Conservation (phyloP, 495 filamentous ascomycete species). For the Saxophila tyrrhenica region DNA sequence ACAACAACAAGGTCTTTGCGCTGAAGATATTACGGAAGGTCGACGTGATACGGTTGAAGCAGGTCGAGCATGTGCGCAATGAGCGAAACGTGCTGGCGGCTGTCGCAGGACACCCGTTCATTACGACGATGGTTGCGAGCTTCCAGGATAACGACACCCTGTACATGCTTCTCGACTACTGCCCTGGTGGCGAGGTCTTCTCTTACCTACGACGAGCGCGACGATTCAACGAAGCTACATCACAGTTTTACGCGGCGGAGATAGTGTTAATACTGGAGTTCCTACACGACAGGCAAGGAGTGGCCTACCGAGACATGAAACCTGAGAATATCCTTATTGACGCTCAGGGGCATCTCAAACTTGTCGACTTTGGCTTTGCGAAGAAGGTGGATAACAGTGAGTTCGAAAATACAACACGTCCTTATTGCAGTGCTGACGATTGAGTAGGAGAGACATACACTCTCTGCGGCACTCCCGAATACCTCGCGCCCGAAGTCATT, state of each 20-base stretch:
- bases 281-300: constrained; percentile 73
- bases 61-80: constrained; percentile 93
- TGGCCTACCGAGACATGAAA: constrained; percentile 92
- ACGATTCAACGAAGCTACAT: constrained; percentile 74
- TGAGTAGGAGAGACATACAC: constrained; percentile 75
- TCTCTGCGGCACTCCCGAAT: constrained; percentile 91
- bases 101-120: constrained; percentile 88
- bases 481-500: constrained; percentile 93
- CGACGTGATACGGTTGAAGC: constrained; percentile 88
- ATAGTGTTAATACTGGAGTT: constrained; percentile 88
- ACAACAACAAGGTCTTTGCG: constrained; percentile 64
- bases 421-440: background rate
- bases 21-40: constrained; percentile 89
- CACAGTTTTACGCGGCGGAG: constrained; percentile 91
- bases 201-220: constrained; percentile 77
- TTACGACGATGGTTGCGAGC: constrained; percentile 78
- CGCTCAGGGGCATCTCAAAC: constrained; percentile 82
- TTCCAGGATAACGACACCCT: constrained; percentile 83
- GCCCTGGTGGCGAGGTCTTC: constrained; percentile 92
- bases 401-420: constrained; percentile 13
- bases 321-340: constrained; percentile 93
- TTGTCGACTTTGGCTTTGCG: constrained; percentile 98
- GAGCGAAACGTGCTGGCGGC: constrained; percentile 79
- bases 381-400: constrained; percentile 59
- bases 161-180: constrained; percentile 90